A percentile compares a stretch with the other conserved stretches of the same genome.
phyloP scores from a whole-genome alignment of 768 basidiomycete genomes.

The Boletus vinaceobasis region DNA sequence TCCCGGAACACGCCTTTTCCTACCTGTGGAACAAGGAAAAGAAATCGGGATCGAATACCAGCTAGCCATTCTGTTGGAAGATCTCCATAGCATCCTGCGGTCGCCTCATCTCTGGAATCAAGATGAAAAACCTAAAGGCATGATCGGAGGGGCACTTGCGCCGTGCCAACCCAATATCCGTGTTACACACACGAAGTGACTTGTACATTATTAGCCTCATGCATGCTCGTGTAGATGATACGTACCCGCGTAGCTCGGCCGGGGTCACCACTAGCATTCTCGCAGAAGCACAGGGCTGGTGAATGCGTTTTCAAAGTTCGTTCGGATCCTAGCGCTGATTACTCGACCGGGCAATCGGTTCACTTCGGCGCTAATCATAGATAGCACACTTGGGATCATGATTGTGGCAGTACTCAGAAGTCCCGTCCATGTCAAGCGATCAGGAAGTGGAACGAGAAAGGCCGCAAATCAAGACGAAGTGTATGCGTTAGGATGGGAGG shows the following conservation, averaged over 20 bases:
- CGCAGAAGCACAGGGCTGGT: neutral
- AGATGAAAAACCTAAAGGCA: conserved; percentile 48
- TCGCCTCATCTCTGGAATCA: conserved; percentile 54
- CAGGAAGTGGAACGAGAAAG: conserved; percentile 6
- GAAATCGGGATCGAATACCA: neutral
- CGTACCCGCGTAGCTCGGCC: conserved; percentile 2
- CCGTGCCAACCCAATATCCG: neutral
- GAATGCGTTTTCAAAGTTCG: conserved; percentile 38
- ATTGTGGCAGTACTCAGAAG: conserved; percentile 42
- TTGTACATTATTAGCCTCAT: conserved; percentile 22
- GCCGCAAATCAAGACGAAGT: conserved; percentile 42
- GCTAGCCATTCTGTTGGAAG: conserved; percentile 15
- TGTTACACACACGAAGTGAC: conserved; percentile 59
- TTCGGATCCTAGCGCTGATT: conserved; percentile 33
- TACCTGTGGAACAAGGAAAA: conserved; percentile 29
- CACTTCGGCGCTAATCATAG: too few relatives aligned
- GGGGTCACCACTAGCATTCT: neutral
- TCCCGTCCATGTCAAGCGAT: conserved; percentile 42
- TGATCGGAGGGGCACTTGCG: neutral
- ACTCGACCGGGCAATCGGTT: conserved; percentile 39
- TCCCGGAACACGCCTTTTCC: conserved; percentile 48
- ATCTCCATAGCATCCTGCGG: conserved; percentile 59
- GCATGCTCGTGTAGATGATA: neutral
- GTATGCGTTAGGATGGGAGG: too few relatives aligned
- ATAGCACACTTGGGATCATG: conserved; percentile 43